A percentile compares a stretch with the other conserved stretches of the same genome.
These are phyloP conservation scores for Pichia sp. DNA, from an alignment of 1,139 yeast genomes.

Conservation along the genomic window DNA sequence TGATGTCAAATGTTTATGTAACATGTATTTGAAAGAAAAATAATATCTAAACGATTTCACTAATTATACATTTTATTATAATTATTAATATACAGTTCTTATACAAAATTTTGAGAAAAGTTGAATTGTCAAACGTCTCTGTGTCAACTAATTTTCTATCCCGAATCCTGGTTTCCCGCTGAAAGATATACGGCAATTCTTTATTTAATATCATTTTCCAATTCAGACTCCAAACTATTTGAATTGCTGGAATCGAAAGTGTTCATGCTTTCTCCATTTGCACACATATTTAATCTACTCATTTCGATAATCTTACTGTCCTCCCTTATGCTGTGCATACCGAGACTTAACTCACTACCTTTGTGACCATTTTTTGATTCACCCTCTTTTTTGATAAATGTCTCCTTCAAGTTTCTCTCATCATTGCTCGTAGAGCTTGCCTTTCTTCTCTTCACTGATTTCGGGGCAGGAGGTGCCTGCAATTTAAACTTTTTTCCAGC, in stretches of 20 bases:
- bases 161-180: too few relatives aligned
- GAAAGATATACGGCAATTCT: too few relatives aligned
- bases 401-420: not conserved
- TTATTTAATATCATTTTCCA: not conserved
- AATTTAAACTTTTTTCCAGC: slow-evolving; percentile 13
- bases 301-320: not conserved
- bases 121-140: too few relatives aligned
- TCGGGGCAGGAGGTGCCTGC: slow-evolving; percentile 14
- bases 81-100: not conserved
- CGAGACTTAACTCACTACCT: not conserved
- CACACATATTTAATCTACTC: not conserved
- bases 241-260: not conserved
- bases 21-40: too few relatives aligned
- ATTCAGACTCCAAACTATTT: not conserved
- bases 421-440: not conserved
- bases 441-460: not conserved
- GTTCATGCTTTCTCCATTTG: not conserved
- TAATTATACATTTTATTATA: not conserved
- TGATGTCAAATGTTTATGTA: too few relatives aligned
- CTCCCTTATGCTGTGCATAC: not conserved
- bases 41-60: not conserved
- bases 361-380: not conserved
- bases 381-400: not conserved
- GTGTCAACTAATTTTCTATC: too few relatives aligned
- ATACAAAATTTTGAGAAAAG: not conserved